Percentiles rank a stretch among this genome's conserved stretches.
phyloP scores from a whole-genome alignment of 1,284 basidiomycete genomes.

The Marasmius oreades region DNA sequence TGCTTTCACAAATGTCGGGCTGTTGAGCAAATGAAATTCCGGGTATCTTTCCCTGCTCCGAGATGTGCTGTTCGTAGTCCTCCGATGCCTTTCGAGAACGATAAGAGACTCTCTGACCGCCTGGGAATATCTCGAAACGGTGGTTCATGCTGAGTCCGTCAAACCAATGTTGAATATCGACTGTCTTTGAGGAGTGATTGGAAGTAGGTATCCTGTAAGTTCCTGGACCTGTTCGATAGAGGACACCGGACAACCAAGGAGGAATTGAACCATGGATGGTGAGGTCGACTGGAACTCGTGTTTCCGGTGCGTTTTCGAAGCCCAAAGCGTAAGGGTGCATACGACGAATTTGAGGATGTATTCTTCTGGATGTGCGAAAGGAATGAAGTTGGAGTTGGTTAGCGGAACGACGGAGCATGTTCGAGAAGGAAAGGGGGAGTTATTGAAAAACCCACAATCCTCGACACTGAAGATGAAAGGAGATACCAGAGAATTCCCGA shows the following conservation, averaged over 20 bases:
- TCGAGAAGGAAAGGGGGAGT: no score
- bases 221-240: constrained; percentile 27
- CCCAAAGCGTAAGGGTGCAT: not conserved
- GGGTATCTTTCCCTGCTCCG: constrained; percentile 14
- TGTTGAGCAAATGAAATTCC: constrained; percentile 18
- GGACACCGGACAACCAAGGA: constrained; percentile 20
- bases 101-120: constrained; percentile 18
- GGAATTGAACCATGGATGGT: constrained; percentile 16
- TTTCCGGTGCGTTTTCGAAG: constrained; percentile 12
- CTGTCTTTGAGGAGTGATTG: constrained; percentile 6
- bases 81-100: constrained; percentile 17
- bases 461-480: no score
- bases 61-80: constrained; percentile 15
- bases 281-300: constrained; percentile 10
- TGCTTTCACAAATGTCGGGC: constrained; percentile 22
- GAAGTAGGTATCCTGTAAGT: constrained; percentile 19
- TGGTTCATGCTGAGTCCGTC: constrained; percentile 25
- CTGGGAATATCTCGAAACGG: constrained; percentile 21
- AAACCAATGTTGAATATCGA: constrained; percentile 25
- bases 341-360: no score
- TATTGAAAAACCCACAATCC: no score
- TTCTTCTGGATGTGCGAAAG: no score
- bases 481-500: no score
- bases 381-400: no score
- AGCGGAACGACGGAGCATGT: no score